These are phyloP conservation scores for Tilletia horrida DNA, from an alignment of 1,284 basidiomycete genomes.

Conservation along the genomic window DNA sequence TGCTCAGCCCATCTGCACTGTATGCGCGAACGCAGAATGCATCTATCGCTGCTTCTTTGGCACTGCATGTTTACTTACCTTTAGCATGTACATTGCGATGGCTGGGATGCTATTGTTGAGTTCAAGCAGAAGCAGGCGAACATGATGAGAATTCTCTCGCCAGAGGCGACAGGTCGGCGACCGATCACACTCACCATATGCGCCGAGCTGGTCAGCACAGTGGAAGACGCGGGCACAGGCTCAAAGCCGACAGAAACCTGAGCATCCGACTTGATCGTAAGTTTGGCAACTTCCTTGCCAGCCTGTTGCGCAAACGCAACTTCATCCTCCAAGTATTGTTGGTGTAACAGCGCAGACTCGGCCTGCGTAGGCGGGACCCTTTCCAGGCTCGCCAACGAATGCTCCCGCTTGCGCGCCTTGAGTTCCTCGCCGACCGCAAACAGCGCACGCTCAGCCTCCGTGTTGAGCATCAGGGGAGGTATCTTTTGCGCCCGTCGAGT, in stretches of 20 bases:
- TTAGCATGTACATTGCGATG: constrained; percentile 37
- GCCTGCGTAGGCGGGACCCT: constrained; percentile 53
- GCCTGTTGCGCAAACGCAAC: constrained; percentile 15
- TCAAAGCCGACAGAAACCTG: background rate
- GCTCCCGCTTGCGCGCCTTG: constrained; percentile 47
- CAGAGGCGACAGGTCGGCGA: no score
- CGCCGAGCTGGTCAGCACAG: constrained; percentile 38
- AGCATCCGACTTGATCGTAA: no score
- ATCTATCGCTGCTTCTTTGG: no score
- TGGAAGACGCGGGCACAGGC: constrained; percentile 42
- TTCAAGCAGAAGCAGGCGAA: no score
- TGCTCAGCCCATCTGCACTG: no score
- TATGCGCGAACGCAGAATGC: no score
- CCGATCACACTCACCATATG: constrained; percentile 30
- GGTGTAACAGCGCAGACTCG: constrained; percentile 53
- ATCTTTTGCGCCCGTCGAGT: constrained; percentile 45
- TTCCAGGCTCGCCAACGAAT: constrained; percentile 40
- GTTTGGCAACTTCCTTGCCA: no score
- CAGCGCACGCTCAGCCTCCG: constrained; percentile 45
- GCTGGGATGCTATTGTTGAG: constrained; percentile 38
- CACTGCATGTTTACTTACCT: no score
- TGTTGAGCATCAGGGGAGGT: constrained; percentile 41
- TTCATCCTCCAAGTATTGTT: constrained; percentile 42
- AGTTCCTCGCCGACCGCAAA: constrained; percentile 51
- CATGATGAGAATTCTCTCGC: no score